Evolutionary conservation across 176 grass and related monocot genomes (phyloP).

Genomic region (Miscanthus lutarioriparius): DNA sequence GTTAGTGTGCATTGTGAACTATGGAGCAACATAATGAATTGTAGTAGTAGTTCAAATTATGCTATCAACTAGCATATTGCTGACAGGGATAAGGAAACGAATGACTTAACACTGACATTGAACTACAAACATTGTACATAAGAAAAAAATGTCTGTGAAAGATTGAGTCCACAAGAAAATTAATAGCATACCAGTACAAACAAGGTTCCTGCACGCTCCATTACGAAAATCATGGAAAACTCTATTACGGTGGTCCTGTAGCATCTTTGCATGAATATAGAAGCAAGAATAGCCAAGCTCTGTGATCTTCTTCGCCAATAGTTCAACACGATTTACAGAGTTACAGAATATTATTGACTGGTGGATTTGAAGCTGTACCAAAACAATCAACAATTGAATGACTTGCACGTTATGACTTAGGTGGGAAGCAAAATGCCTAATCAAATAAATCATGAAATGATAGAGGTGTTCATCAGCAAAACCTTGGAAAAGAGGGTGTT

Average conservation of each 20-base stretch:
- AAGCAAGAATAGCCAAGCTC: too few species aligned
- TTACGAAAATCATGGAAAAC: too few species aligned
- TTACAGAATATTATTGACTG: too few species aligned
- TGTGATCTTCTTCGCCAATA: too few species aligned
- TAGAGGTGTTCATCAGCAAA: constrained; percentile 17
- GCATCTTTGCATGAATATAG: too few species aligned
- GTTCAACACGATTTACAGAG: too few species aligned
- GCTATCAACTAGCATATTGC: not conserved
- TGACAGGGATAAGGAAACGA: not conserved
- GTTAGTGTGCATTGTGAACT: not conserved
- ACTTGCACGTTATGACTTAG: constrained; percentile 9
- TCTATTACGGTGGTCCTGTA: too few species aligned
- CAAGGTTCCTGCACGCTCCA: too few species aligned
- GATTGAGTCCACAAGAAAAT: not conserved
- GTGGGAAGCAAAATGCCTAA: constrained; percentile 12
- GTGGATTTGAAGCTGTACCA: constrained; percentile 39
- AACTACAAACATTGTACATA: not conserved
- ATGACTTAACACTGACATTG: not conserved
- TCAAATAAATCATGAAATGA: constrained; percentile 21
- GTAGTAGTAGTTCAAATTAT: not conserved
- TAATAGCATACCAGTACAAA: not conserved
- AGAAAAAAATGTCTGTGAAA: not conserved
- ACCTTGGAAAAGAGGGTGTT: too few species aligned
- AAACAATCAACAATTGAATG: not conserved
- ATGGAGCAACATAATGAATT: not conserved